phyloP scores from a whole-genome alignment of 2,329 filamentous ascomycete species.

The Colletotrichum melonis region DNA sequence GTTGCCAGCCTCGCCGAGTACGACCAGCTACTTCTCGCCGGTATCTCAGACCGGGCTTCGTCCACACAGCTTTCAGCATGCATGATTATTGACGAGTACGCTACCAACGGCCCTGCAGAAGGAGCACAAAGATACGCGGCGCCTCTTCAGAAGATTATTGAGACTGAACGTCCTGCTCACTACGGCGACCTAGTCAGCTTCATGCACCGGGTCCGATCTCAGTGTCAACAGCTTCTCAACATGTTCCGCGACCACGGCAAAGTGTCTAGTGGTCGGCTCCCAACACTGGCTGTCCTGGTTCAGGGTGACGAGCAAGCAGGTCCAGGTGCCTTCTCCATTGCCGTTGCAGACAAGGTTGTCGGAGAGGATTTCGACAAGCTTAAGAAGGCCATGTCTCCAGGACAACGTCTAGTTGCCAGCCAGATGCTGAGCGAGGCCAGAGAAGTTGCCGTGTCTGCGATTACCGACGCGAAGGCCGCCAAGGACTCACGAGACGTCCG shows the following conservation, averaged over 20 bases:
- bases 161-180: constrained; percentile 81
- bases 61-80: constrained; percentile 88
- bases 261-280: constrained; percentile 79
- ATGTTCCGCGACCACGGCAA: constrained; percentile 93
- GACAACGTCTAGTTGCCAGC: constrained; percentile 85
- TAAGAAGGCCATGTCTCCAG: constrained; percentile 88
- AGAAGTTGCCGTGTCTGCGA: constrained; percentile 74
- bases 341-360: constrained; percentile 89
- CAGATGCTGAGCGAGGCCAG: constrained; percentile 84
- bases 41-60: constrained; percentile 79
- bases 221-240: constrained; percentile 90
- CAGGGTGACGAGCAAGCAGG: constrained; percentile 94
- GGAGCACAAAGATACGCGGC: constrained; percentile 69
- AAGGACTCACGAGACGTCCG: constrained; percentile 88
- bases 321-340: constrained; percentile 89
- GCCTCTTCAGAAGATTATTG: constrained; percentile 79
- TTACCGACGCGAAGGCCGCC: constrained; percentile 81
- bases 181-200: constrained; percentile 94
- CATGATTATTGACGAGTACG: constrained; percentile 90
- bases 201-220: constrained; percentile 87
- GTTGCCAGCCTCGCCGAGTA: constrained; percentile 70
- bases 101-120: constrained; percentile 65
- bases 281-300: constrained; percentile 87
- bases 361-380: constrained; percentile 87
- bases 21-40: constrained; percentile 72